These are phyloP conservation scores for Miscanthus lutarioriparius DNA, from an alignment of 176 grass and related monocot species.

Conservation along the genomic window DNA sequence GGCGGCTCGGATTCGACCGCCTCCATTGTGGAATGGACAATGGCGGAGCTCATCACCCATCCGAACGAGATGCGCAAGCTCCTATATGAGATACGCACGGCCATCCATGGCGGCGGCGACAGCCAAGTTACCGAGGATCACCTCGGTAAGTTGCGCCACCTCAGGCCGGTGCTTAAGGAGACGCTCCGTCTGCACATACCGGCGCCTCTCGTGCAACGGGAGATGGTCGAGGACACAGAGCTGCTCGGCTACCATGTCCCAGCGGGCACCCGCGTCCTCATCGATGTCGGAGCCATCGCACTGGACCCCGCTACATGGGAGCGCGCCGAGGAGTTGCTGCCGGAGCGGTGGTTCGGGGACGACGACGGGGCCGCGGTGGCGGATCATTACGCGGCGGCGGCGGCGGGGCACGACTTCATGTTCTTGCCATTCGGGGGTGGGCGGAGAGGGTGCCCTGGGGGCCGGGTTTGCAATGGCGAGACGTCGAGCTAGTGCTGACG, in stretches of 20 bases:
- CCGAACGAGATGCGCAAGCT: constrained; percentile 38
- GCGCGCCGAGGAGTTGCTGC: constrained; percentile 44
- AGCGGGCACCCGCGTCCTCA: constrained; percentile 22
- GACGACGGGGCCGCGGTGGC: neutral
- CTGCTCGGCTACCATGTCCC: constrained; percentile 29
- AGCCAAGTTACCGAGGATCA: constrained; percentile 34
- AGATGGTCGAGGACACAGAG: constrained; percentile 46
- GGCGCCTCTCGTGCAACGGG: constrained; percentile 27
- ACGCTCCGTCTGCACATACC: constrained; percentile 56
- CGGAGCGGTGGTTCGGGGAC: constrained; percentile 31
- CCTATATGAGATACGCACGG: constrained; percentile 46
- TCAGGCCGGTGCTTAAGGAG: constrained; percentile 44
- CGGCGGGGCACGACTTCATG: constrained; percentile 32
- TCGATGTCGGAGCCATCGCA: constrained; percentile 48
- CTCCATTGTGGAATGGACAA: constrained; percentile 21
- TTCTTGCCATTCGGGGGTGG: constrained; percentile 59
- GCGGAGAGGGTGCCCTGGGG: constrained; percentile 54
- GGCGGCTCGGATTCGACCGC: constrained; percentile 25
- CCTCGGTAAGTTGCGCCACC: neutral
- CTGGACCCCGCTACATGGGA: constrained; percentile 47
- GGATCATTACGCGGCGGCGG: too few relatives aligned
- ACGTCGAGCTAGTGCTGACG: constrained; percentile 37
- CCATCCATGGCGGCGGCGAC: neutral
- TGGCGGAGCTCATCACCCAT: constrained; percentile 48
- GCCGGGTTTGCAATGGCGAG: constrained; percentile 29